phyloP scores from a whole-genome alignment of 2,329 filamentous ascomycete genomes.

The Clarireedia homoeocarpa region DNA sequence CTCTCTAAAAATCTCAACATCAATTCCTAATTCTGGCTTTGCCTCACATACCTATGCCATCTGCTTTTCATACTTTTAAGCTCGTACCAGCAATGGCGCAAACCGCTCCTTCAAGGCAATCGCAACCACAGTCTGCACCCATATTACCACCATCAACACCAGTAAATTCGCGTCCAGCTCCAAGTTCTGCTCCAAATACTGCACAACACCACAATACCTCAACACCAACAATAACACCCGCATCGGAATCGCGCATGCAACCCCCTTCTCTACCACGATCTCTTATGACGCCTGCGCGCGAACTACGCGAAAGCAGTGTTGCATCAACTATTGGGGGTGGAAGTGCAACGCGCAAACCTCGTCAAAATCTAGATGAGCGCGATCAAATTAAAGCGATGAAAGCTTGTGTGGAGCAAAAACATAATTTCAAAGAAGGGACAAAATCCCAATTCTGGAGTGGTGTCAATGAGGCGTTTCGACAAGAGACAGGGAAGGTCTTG shows the following conservation, averaged over 20 bases:
- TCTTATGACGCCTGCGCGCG: slow-evolving; percentile 26
- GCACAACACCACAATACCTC: slow-evolving; percentile 14
- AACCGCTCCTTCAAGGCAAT: slow-evolving; percentile 10
- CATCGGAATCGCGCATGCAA: slow-evolving; percentile 26
- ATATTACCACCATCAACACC: slow-evolving; percentile 25
- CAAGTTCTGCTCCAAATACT: slow-evolving; percentile 10
- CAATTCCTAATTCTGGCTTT: not conserved
- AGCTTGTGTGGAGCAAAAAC: slow-evolving; percentile 25
- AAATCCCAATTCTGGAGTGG: slow-evolving; percentile 29
- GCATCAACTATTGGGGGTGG: slow-evolving; percentile 23
- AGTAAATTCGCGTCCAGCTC: slow-evolving; percentile 15
- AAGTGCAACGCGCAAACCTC: slow-evolving; percentile 26
- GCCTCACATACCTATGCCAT: slow-evolving; percentile 14
- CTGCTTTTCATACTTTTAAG: slow-evolving; percentile 28
- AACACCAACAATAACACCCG: slow-evolving; percentile 21
- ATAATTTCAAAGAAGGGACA: slow-evolving; percentile 28
- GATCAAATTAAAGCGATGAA: slow-evolving; percentile 29
- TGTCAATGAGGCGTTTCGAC: slow-evolving; percentile 26
- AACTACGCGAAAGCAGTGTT: slow-evolving; percentile 27
- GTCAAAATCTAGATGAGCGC: slow-evolving; percentile 28
- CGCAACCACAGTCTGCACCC: slow-evolving; percentile 18
- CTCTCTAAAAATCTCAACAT: not conserved
- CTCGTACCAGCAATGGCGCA: slow-evolving; percentile 26
- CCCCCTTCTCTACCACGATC: slow-evolving; percentile 25
- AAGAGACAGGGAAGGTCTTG: slow-evolving; percentile 26